A percentile compares a stretch with the other conserved stretches of the same genome.
Conservation (phyloP, 2,329 filamentous ascomycete genomes). For the Aureobasidium zeae region DNA sequence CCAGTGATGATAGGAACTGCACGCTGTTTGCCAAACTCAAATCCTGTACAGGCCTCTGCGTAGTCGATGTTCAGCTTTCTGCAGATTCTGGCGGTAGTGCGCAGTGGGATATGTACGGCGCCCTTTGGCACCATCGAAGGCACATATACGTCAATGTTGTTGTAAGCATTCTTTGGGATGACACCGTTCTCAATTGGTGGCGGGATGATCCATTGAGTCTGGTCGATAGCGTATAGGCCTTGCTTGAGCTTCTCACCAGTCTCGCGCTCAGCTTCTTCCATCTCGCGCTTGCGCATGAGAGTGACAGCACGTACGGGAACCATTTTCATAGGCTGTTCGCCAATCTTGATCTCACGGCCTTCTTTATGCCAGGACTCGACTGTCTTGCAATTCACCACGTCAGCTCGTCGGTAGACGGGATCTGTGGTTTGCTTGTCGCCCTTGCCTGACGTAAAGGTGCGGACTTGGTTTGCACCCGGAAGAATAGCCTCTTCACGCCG, state of each 20-base stretch:
- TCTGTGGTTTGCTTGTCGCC: conserved; percentile 64
- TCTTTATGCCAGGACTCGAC: conserved; percentile 98
- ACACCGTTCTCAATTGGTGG: conserved; percentile 72
- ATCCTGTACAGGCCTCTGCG: conserved; percentile 89
- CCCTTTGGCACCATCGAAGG: conserved; percentile 85
- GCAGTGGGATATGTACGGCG: conserved; percentile 72
- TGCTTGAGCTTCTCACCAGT: conserved; percentile 79
- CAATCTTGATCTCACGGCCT: conserved; percentile 63
- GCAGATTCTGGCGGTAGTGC: conserved; percentile 69
- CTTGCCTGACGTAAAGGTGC: conserved; percentile 66
- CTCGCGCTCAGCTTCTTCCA: conserved; percentile 71
- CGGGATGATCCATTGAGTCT: conserved; percentile 95
- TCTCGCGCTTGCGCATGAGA: conserved; percentile 73
- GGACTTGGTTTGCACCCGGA: conserved; percentile 58
- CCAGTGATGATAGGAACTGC: conserved; percentile 87
- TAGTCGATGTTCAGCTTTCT: conserved; percentile 77
- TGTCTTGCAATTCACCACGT: conserved; percentile 78
- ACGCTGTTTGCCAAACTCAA: conserved; percentile 91
- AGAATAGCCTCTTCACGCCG: conserved; percentile 84
- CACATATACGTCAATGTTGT: conserved; percentile 93
- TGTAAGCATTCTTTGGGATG: conserved; percentile 90
- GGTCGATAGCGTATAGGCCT: conserved; percentile 70
- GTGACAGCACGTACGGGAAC: conserved; percentile 91
- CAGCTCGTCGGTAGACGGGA: conserved; percentile 68
- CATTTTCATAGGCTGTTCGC: conserved; percentile 68